Base-by-base conservation (phyloP, 208 protist genomes). In the Wallacemonas collosoma region DNA sequence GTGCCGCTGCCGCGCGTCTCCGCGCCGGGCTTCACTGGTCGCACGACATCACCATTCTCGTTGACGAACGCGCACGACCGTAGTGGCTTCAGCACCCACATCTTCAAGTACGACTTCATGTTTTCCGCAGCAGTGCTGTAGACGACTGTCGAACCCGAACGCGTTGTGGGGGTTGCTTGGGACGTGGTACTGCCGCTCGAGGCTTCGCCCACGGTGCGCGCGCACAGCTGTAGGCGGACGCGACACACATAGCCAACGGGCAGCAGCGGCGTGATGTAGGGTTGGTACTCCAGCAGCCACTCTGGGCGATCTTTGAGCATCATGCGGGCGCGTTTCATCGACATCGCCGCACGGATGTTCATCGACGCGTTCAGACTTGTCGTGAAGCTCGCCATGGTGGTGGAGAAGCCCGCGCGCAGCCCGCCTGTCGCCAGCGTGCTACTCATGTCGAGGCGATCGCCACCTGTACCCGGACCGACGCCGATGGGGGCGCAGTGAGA, bases 201-300 rank as follows among this genome's bases (percentile, higher is more conserved):
- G 40, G 43, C 45, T 9, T 36, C 26, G 17, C 68, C 68, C 3
- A 82, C 76, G 26, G 62, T 68, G 35, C 77, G 71, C 14, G 83
- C 88, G 55, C 81, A 84, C 11, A 93, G 38, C 4, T 65, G 44
- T 38, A 93, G 74, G 7, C 70, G 74, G 41, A 93, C 75, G 56
- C 85, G 84, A 40, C 77, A 75, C 26, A 93, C 88, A 72, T 90
- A 93, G n/a, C 76, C 88, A 3, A 93, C 83, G 4, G 88, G 88
- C 43, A 93, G 81, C 9, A 93, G 79, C 12, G 88, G 85, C 14
- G 88, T 88, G 51, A 90, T 54, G 75, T 93, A 93, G 3, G 85
- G 78, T 67, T 93, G 85, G 67, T 93, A 89, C 39, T 83, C 76
- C 39, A 90, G 67, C 51, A 93, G 60, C 83, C 85, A 90, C 8